Base-by-base conservation (phyloP, 2,329 filamentous ascomycete genomes). In the Beauveria caledonica region DNA sequence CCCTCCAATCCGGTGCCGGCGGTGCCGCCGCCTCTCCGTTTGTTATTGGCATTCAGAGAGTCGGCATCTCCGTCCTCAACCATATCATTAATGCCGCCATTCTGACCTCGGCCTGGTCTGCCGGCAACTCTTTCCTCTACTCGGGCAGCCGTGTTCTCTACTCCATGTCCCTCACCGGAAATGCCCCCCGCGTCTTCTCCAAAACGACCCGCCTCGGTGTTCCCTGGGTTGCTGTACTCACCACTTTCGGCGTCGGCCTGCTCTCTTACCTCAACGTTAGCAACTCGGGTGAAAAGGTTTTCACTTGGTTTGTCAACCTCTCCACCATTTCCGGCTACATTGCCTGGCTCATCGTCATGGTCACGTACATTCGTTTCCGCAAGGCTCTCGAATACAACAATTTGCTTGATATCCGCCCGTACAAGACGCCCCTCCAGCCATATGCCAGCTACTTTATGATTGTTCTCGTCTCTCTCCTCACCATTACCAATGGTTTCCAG, bases 401-500 rank as follows among this genome's bases (percentile, higher is more conserved):
- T 60, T 72, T 87, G 64, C 65, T 80, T 39, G 67, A 78, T 23
- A 71, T 70, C 1, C 72, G 84, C 4, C 83, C 83, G 0, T 86
- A 80, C 75, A 73, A 68, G 55, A 81, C 81, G 0, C 73, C 74
- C 0, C 69, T 78, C 13, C 82, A 85, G 69, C 83, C 88, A 0
- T 91, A 86, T 68, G 84, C 83, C 2, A 81, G 87, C 0, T 90
- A 80, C 67, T 73, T 81, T 58, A 78, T 80, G 10, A 78, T 90
- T 1, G 69, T 80, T 17, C 68, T 84, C 25, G 80, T 90, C 58
- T 69, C 72, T 3, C 73, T 90, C 27, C 76, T 92, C n/a, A 83
- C 80, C 1, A 72, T 92, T 3, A 86, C 89, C 65, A 90, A 90
- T 66, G 89, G 88, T 1, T 93, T 92, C 72, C 81, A 86, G 40